A percentile compares a stretch with the other conserved stretches of the same genome.
Conservation (phyloP, 148 eudicot species). For the Rheum nobile region DNA sequence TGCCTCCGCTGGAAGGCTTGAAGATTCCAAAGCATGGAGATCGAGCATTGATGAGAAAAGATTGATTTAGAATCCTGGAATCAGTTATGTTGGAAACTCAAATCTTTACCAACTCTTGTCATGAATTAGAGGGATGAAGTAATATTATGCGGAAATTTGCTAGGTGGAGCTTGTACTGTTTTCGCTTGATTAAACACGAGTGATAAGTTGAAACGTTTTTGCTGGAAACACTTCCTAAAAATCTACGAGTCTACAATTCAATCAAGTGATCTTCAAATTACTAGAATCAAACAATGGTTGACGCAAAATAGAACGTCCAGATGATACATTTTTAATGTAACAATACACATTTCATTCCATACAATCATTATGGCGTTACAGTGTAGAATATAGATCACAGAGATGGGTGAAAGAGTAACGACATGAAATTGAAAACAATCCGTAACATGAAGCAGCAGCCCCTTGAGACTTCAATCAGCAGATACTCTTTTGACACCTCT, state of each 20-base stretch:
- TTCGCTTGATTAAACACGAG: neutral
- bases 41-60: slow-evolving; percentile 6
- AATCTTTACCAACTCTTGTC: neutral
- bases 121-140: no score
- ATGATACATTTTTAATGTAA: no score
- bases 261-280: neutral
- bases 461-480: neutral
- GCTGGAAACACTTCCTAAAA: neutral
- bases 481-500: neutral
- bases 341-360: neutral
- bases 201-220: neutral
- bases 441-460: neutral
- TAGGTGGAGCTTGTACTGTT: no score
- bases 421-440: neutral
- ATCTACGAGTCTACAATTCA: neutral
- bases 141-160: neutral
- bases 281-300: neutral
- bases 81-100: neutral
- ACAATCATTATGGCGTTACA: neutral
- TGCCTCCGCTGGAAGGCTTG: slow-evolving; percentile 12
- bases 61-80: slow-evolving; percentile 6
- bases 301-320: no score
- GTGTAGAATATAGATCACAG: neutral
- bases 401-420: neutral
- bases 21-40: slow-evolving; percentile 13